Base-by-base conservation (phyloP, 495 filamentous ascomycete genomes). In the Penicillium mononematosum region DNA sequence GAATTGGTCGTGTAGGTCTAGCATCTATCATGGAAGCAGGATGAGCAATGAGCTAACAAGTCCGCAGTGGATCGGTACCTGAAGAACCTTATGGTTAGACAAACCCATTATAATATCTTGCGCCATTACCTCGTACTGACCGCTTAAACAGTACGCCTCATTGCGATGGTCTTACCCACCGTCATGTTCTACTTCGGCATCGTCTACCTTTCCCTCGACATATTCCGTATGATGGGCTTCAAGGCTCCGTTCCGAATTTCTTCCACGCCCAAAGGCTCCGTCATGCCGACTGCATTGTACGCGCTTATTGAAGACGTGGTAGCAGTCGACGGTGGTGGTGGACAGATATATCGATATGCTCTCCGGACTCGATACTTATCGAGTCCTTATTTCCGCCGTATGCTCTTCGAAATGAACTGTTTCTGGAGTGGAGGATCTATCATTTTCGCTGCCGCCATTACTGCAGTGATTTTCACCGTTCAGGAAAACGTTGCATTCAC, bases 281-380 rank as follows among this genome's bases (percentile, higher is more conserved):
- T 76, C 25, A 81, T 89, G 61, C 85, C 83, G 9, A 89, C 90
- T 10, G 79, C 87, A 22, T 76, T 92, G 29, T 88, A 90, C 62
- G 86, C 84, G 5, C 74, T 92, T 20, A 85, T 94, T 43, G 90
- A 95, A 67, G 90, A 95, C 60, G 83, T 93, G 12, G 79, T 89
- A 1, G 88, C 86, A 0, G 90, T 93, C 4, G 89, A 93, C 60
- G 89, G 89, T 17, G 83, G 80, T 7, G 88, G 85, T 2, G 89
- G 88, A 0, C 80, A 82, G 46, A 81, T 79, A 10, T 95, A 87
- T 62, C 76, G 90, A 50, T 76, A 83, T 56, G 78, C 81, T 0
- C 66, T 91, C 16, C 79, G 84, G 49, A 80, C 75, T 9, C 77
- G 90, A 56, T 95, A 91, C 61, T 76, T 88, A 24, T 84, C 83